Conservation (phyloP, 352 stramenopile genomes). For the Nothophytophthora sp. region DNA sequence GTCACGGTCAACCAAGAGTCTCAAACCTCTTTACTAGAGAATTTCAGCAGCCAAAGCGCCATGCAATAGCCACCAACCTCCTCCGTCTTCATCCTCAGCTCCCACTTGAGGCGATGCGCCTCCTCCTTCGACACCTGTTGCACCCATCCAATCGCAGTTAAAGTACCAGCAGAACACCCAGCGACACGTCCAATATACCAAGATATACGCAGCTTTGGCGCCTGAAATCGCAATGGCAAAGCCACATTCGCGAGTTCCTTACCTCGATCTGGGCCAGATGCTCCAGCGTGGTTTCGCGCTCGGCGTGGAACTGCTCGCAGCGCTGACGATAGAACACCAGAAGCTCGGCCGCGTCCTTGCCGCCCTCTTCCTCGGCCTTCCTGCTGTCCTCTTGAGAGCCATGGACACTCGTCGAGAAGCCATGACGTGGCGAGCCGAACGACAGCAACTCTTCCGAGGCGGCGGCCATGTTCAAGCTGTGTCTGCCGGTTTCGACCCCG, state of each 20-base stretch:
- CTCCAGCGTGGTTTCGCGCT: slow-evolving; percentile 54
- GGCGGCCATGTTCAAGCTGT: too few relatives aligned
- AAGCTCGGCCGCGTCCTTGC: slow-evolving; percentile 25
- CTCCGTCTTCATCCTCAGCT: slow-evolving; percentile 59
- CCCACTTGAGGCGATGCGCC: slow-evolving; percentile 73
- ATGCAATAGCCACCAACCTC: slow-evolving; percentile 54
- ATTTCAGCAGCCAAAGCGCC: too few relatives aligned
- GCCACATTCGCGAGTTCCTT: not conserved
- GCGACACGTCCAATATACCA: not conserved
- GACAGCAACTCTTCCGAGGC: slow-evolving; percentile 54
- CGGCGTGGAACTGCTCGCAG: slow-evolving; percentile 64
- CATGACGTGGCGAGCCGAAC: slow-evolving; percentile 48
- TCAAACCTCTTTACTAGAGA: not conserved
- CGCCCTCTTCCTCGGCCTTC: slow-evolving; percentile 8
- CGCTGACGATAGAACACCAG: slow-evolving; percentile 68
- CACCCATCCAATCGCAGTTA: too few relatives aligned
- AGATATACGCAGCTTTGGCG: not conserved
- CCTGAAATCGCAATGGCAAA: not conserved
- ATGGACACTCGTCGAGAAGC: slow-evolving; percentile 30
- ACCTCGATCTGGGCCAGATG: slow-evolving; percentile 65
- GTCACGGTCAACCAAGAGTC: not conserved
- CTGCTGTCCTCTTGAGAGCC: slow-evolving; percentile 11
- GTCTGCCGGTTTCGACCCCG: too few relatives aligned
- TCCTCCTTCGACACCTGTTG: slow-evolving; percentile 77
- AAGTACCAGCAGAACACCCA: too few relatives aligned